A percentile compares a stretch with the other conserved stretches of the same genome.
Evolutionary conservation across 345 rosid genomes (phyloP).

Genomic region (Arabis hirsuta): DNA sequence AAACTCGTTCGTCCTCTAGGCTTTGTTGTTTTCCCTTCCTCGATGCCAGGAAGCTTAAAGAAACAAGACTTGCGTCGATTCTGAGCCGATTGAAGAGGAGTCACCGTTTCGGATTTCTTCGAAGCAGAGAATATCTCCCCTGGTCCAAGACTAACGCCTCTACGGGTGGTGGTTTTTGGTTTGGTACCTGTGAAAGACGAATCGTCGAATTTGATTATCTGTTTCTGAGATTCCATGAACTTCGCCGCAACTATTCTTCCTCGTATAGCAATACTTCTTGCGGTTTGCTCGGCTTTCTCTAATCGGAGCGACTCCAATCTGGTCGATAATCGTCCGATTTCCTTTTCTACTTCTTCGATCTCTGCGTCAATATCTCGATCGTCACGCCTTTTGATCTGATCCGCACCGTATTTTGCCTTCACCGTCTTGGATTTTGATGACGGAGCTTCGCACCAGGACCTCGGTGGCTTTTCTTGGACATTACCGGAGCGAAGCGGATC

Average conservation of each 20-base stretch:
- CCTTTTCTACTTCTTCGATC: slow-evolving; percentile 81
- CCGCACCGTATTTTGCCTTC: slow-evolving; percentile 23
- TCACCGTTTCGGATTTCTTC: slow-evolving; percentile 54
- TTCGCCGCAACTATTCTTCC: slow-evolving; percentile 77
- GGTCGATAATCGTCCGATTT: slow-evolving; percentile 64
- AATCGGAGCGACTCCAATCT: slow-evolving; percentile 75
- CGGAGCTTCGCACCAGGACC: slow-evolving; percentile 28
- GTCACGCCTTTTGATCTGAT: slow-evolving; percentile 44
- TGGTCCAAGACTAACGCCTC: slow-evolving; percentile 92
- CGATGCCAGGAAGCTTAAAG: slow-evolving; percentile 79
- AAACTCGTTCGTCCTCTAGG: slow-evolving; percentile 66
- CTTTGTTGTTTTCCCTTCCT: slow-evolving; percentile 70
- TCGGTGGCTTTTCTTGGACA: slow-evolving; percentile 40
- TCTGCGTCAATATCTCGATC: slow-evolving; percentile 71
- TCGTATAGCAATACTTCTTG: slow-evolving; percentile 50
- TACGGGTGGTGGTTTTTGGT: slow-evolving; percentile 50
- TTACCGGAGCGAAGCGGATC: slow-evolving; percentile 47
- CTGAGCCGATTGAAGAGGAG: slow-evolving; percentile 70
- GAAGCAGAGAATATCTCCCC: slow-evolving; percentile 65
- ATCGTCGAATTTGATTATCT: slow-evolving; percentile 51
- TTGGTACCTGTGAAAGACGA: slow-evolving; percentile 48
- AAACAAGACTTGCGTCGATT: slow-evolving; percentile 87
- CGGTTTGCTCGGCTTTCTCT: slow-evolving; percentile 62
- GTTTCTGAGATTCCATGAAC: slow-evolving; percentile 75
- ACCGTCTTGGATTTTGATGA: slow-evolving; percentile 32